A percentile compares a stretch with the other conserved stretches of the same genome.
Evolutionary conservation across 768 basidiomycete species (phyloP).

Genomic region (Auricularia sp.): DNA sequence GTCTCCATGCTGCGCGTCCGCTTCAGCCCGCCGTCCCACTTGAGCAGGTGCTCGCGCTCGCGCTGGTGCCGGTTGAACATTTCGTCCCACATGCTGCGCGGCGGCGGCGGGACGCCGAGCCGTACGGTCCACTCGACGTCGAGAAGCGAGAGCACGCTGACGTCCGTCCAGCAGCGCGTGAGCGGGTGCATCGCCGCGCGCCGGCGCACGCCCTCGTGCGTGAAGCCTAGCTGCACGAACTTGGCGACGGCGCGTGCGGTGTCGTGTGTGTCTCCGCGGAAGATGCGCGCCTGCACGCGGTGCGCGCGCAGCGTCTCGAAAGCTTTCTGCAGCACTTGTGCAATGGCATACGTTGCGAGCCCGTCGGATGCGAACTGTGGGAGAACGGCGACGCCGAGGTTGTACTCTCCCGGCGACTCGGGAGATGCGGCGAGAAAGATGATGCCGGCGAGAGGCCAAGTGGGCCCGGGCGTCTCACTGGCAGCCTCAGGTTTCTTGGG

Average conservation of each 20-base stretch:
- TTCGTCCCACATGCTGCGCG: constrained; percentile 49
- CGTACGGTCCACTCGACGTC: constrained; percentile 49
- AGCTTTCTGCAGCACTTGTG: constrained; percentile 34
- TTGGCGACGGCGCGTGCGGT: constrained; percentile 34
- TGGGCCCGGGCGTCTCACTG: background rate
- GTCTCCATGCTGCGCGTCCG: background rate
- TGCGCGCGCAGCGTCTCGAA: constrained; percentile 38
- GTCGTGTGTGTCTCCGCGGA: constrained; percentile 36
- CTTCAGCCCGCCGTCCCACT: background rate
- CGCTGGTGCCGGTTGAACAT: constrained; percentile 46
- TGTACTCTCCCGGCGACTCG: constrained; percentile 8
- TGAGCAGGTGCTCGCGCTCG: constrained; percentile 39
- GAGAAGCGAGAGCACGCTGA: constrained; percentile 48
- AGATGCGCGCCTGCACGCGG: constrained; percentile 44
- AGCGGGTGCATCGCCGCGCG: background rate
- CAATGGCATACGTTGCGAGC: constrained; percentile 37
- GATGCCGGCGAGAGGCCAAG: background rate
- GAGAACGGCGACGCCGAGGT: constrained; percentile 43
- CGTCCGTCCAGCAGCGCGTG: constrained; percentile 38
- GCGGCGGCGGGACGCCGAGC: constrained; percentile 16
- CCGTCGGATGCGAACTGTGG: constrained; percentile 29
- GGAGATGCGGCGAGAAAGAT: background rate
- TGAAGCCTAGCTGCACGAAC: constrained; percentile 30
- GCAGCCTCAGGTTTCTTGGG: no score
- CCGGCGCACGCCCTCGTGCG: constrained; percentile 52